phyloP scores from a whole-genome alignment of 2,329 filamentous ascomycete species.

The Nemania sp. region DNA sequence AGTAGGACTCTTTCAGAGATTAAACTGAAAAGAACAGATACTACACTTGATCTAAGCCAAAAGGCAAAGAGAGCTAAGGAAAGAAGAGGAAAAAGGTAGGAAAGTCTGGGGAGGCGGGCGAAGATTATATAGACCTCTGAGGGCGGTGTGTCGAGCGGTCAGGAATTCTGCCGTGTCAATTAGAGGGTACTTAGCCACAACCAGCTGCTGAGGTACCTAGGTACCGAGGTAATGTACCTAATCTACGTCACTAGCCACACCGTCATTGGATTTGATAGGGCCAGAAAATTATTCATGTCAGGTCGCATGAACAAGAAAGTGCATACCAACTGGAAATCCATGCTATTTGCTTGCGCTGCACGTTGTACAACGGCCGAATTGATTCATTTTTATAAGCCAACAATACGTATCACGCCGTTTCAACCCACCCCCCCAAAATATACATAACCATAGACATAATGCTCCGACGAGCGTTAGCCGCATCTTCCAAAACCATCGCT shows the following conservation, averaged over 20 bases:
- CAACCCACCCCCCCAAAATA: neutral
- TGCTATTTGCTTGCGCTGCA: neutral
- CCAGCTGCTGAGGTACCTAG: neutral
- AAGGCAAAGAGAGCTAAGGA: slow-evolving; percentile 43
- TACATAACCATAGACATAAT: slow-evolving; percentile 28
- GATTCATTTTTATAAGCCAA: slow-evolving; percentile 9
- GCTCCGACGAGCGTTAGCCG: slow-evolving; percentile 39
- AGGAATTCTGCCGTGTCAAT: slow-evolving; percentile 22
- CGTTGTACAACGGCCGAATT: neutral
- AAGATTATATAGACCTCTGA: slow-evolving; percentile 23
- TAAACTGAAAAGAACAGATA: slow-evolving; percentile 97
- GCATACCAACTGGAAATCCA: too few species aligned
- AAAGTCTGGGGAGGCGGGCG: slow-evolving; percentile 6
- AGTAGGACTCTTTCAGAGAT: slow-evolving; percentile 81
- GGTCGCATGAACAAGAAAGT: slow-evolving; percentile 12
- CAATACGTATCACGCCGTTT: neutral
- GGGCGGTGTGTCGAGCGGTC: slow-evolving; percentile 35
- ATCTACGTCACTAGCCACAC: neutral
- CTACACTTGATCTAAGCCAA: slow-evolving; percentile 48
- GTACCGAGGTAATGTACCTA: neutral
- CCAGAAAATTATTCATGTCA: slow-evolving; percentile 23
- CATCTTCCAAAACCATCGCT: slow-evolving; percentile 38
- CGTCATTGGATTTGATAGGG: slow-evolving; percentile 1
- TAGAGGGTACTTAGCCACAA: neutral
- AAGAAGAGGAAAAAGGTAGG: slow-evolving; percentile 30